Evolutionary conservation across 345 rosid genomes (phyloP).

Genomic region (Lenwebbia sp.): DNA sequence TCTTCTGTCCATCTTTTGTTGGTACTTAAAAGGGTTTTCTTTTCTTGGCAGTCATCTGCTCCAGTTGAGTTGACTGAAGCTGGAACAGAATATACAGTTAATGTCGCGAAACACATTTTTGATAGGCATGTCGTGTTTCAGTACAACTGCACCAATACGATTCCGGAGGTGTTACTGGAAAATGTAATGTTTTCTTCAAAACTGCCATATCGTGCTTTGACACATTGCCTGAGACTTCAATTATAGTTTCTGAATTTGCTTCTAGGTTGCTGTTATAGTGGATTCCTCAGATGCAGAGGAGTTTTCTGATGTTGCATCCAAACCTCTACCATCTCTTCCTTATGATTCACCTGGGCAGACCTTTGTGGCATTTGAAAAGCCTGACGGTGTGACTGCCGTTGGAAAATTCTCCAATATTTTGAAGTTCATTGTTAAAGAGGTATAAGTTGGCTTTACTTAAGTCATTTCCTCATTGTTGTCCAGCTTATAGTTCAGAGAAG

Average conservation of each 20-base stretch:
- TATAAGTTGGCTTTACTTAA: constrained; percentile 3
- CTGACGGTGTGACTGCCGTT: constrained; percentile 61
- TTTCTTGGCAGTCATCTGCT: constrained; percentile 55
- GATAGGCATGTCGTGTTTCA: constrained; percentile 86
- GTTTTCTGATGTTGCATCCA: constrained; percentile 53
- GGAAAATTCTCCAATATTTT: constrained; percentile 87
- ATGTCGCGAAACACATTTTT: constrained; percentile 86
- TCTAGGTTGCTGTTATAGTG: constrained; percentile 73
- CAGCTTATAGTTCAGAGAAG: not conserved
- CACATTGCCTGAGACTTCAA: not conserved
- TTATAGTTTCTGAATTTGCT: constrained; percentile 11
- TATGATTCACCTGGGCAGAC: constrained; percentile 91
- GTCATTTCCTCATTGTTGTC: not conserved
- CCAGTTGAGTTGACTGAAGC: constrained; percentile 97
- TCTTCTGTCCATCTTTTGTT: not conserved
- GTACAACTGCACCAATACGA: constrained; percentile 94
- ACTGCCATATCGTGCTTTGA: not conserved
- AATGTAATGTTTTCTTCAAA: constrained; percentile 36
- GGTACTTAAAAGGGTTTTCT: not conserved
- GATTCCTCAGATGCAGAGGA: constrained; percentile 94
- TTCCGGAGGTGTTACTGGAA: constrained; percentile 91
- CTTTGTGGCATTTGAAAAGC: constrained; percentile 85
- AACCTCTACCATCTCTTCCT: constrained; percentile 77
- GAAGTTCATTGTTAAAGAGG: constrained; percentile 93
- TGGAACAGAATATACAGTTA: constrained; percentile 93